Conservation (phyloP, 768 basidiomycete genomes). For the Tubosaeta sp. region DNA sequence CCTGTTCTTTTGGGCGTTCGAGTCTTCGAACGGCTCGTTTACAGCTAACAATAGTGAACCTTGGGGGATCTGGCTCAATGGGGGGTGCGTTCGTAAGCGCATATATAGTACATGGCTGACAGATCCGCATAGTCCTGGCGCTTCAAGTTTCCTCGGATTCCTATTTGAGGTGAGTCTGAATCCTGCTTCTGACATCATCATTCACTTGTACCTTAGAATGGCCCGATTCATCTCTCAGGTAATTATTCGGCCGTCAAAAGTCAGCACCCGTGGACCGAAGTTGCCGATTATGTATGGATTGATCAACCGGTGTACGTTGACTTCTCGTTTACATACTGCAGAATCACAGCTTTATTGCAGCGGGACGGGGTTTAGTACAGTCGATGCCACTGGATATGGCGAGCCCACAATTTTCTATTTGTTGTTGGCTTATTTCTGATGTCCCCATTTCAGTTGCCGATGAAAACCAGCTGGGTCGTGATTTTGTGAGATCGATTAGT, state of each 20-base stretch:
- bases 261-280: conserved; percentile 50
- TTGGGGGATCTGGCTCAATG: conserved; percentile 77
- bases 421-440: background rate
- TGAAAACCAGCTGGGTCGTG: conserved; percentile 61
- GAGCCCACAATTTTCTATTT: conserved; percentile 10
- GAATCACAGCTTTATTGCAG: conserved; percentile 27
- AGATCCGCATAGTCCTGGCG: conserved; percentile 54
- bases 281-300: conserved; percentile 69
- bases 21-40: conserved; percentile 53
- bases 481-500: conserved; percentile 35
- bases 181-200: conserved; percentile 13
- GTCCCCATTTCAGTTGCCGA: conserved; percentile 41
- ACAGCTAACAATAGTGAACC: conserved; percentile 44
- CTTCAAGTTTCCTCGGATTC: conserved; percentile 63
- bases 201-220: conserved; percentile 50
- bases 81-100: conserved; percentile 43
- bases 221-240: conserved; percentile 55
- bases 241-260: conserved; percentile 51
- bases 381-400: conserved; percentile 61
- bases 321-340: background rate
- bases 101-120: background rate
- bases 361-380: conserved; percentile 62
- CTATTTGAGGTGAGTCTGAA: conserved; percentile 50
- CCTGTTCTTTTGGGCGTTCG: conserved; percentile 62
- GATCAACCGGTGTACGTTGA: conserved; percentile 59